Conservation (phyloP, 768 basidiomycete species). For the Lepiota venenata region DNA sequence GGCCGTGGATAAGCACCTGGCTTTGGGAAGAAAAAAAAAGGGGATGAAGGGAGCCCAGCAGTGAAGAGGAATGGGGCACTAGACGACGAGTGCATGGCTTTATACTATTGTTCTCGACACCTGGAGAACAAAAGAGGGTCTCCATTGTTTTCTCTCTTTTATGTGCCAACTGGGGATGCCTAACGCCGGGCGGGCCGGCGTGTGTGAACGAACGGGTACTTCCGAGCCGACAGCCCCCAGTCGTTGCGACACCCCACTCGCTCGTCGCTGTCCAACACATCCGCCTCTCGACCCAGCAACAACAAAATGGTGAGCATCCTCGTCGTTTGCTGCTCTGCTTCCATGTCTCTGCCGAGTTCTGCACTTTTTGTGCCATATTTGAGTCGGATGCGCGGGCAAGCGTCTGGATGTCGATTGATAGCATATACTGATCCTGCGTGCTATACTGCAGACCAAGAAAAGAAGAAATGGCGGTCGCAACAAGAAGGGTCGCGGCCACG, state of each 20-base stretch:
- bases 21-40: constrained; percentile 20
- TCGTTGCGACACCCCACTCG: background rate
- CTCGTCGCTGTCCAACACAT: constrained; percentile 32
- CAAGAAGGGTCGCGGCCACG: constrained; percentile 99
- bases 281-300: constrained; percentile 31
- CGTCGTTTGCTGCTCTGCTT: constrained; percentile 12
- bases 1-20: constrained; percentile 29
- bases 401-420: constrained; percentile 31
- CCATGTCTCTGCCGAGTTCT: constrained; percentile 7
- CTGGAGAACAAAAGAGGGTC: background rate
- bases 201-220: constrained; percentile 28
- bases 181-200: constrained; percentile 14
- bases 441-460: constrained; percentile 88
- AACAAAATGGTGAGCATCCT: constrained; percentile 39
- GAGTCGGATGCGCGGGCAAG: constrained; percentile 33
- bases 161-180: background rate
- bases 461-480: constrained; percentile 99
- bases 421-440: constrained; percentile 3
- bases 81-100: too few relatives aligned
- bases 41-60: constrained; percentile 12
- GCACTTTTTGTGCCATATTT: constrained; percentile 20
- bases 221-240: constrained; percentile 18
- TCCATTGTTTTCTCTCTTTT: background rate
- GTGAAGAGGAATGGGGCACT: too few relatives aligned
- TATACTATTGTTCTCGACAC: background rate